These are phyloP conservation scores for Monilinia laxa DNA, from an alignment of 2,329 filamentous ascomycete genomes.

Conservation along the genomic window DNA sequence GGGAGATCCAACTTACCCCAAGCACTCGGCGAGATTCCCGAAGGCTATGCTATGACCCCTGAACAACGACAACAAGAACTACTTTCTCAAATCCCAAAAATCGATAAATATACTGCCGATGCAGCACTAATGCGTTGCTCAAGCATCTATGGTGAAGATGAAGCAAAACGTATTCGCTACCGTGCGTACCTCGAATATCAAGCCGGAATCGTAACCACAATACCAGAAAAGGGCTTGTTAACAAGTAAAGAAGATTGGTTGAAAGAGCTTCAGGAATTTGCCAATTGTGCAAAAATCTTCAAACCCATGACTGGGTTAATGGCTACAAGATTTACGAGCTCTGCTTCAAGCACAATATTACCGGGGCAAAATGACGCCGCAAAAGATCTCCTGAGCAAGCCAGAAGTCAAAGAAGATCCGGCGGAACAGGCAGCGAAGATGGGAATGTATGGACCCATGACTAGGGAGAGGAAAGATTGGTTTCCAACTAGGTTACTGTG, in stretches of 20 bases:
- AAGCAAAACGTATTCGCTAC: slow-evolving; percentile 77
- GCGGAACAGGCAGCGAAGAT: slow-evolving; percentile 83
- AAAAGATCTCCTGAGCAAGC: slow-evolving; percentile 49
- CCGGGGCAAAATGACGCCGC: slow-evolving; percentile 37
- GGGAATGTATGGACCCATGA: slow-evolving; percentile 92
- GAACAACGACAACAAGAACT: slow-evolving; percentile 60
- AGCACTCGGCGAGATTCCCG: slow-evolving; percentile 71
- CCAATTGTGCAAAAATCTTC: slow-evolving; percentile 74
- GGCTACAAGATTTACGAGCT: slow-evolving; percentile 87
- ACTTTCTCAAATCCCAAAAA: slow-evolving; percentile 57
- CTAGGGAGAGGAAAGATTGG: slow-evolving; percentile 69
- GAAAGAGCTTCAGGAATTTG: slow-evolving; percentile 74
- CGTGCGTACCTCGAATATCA: slow-evolving; percentile 75
- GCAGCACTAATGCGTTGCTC: slow-evolving; percentile 66
- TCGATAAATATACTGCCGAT: slow-evolving; percentile 66
- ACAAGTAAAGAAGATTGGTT: slow-evolving; percentile 70
- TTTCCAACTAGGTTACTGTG: slow-evolving; percentile 83
- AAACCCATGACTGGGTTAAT: slow-evolving; percentile 89
- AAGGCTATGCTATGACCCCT: slow-evolving; percentile 61
- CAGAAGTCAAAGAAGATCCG: slow-evolving; percentile 64
- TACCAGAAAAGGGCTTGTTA: slow-evolving; percentile 52
- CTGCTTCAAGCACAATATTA: slow-evolving; percentile 44
- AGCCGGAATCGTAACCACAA: slow-evolving; percentile 58
- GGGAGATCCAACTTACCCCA: slow-evolving; percentile 76
- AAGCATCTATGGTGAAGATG: slow-evolving; percentile 77